Evolutionary conservation across 352 stramenopile genomes (phyloP).

Genomic region (Globisporangium canariense): DNA sequence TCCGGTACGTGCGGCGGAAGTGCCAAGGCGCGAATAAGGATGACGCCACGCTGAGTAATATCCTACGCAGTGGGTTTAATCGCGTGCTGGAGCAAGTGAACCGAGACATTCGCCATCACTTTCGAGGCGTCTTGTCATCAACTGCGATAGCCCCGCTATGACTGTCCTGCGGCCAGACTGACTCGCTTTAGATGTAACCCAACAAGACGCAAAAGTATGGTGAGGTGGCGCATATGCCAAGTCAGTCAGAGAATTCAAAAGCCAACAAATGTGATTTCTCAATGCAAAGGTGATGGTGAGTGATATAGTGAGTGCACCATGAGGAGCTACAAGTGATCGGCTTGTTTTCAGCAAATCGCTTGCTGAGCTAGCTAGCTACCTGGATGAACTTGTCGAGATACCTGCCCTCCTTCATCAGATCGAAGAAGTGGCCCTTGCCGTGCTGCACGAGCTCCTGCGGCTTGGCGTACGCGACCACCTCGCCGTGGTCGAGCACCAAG

Average conservation of each 20-base stretch:
- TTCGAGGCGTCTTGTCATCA: conserved; percentile 39
- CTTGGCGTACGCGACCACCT: not conserved
- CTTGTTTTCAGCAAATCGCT: not conserved
- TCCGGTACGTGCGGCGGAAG: conserved; percentile 69
- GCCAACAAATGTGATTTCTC: not conserved
- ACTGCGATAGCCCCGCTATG: conserved; percentile 41
- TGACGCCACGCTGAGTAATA: conserved; percentile 10
- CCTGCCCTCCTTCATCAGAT: not conserved
- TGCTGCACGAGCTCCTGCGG: not conserved
- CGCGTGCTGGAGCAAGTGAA: conserved; percentile 60
- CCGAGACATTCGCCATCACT: conserved; percentile 41
- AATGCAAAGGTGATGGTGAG: not conserved
- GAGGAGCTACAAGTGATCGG: not conserved
- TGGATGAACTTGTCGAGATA: conserved; percentile 4
- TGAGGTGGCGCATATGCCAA: not conserved
- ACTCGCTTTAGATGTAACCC: not conserved
- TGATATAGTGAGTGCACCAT: too few species aligned
- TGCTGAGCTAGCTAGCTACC: not conserved
- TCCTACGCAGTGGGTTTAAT: conserved; percentile 43
- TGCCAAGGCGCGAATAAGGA: conserved; percentile 23
- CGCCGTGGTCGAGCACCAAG: conserved; percentile 57
- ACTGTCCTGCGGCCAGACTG: not conserved
- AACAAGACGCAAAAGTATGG: not conserved
- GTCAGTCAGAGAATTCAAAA: not conserved
- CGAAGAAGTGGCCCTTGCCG: conserved; percentile 7